Percentiles rank a stretch among this genome's conserved stretches.
Conservation (phyloP, 495 filamentous ascomycete species). For the Daldinia decipiens region DNA sequence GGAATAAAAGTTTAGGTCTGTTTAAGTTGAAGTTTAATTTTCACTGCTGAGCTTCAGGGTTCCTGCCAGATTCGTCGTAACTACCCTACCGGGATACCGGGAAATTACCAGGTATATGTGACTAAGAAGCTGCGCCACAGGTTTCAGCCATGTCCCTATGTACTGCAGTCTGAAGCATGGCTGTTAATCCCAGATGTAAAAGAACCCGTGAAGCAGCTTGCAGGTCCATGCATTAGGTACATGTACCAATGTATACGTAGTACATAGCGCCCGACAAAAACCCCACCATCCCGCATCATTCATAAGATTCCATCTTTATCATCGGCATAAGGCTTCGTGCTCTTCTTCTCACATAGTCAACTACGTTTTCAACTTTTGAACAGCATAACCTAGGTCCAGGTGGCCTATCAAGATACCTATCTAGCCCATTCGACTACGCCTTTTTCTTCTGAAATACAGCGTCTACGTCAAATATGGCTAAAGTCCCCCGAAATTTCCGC, state of each 20-base stretch:
- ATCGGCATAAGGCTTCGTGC: neutral
- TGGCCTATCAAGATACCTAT: too few species aligned
- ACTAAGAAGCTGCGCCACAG: conserved; percentile 27
- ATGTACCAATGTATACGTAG: conserved; percentile 9
- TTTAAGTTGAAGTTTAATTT: conserved; percentile 10
- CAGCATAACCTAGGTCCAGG: neutral
- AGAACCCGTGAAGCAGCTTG: neutral
- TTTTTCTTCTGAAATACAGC: neutral
- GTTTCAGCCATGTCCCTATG: conserved; percentile 16
- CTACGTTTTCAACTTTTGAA: neutral
- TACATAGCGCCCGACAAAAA: conserved; percentile 9
- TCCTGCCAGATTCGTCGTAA: conserved; percentile 47
- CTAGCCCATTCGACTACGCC: neutral
- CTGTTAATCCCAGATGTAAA: neutral
- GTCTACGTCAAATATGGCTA: conserved; percentile 59
- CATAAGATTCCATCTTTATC: conserved; percentile 12
- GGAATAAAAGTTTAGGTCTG: conserved; percentile 6
- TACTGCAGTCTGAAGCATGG: neutral
- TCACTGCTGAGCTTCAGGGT: conserved; percentile 28
- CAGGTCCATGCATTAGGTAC: neutral
- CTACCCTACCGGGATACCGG: conserved; percentile 11
- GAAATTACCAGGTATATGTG: conserved; percentile 4
- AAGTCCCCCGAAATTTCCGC: conserved; percentile 93
- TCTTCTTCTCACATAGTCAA: neutral
- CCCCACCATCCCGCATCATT: conserved; percentile 39